Base-by-base conservation (phyloP, 2,329 filamentous ascomycete genomes). In the Berkeleyomyces basicola region DNA sequence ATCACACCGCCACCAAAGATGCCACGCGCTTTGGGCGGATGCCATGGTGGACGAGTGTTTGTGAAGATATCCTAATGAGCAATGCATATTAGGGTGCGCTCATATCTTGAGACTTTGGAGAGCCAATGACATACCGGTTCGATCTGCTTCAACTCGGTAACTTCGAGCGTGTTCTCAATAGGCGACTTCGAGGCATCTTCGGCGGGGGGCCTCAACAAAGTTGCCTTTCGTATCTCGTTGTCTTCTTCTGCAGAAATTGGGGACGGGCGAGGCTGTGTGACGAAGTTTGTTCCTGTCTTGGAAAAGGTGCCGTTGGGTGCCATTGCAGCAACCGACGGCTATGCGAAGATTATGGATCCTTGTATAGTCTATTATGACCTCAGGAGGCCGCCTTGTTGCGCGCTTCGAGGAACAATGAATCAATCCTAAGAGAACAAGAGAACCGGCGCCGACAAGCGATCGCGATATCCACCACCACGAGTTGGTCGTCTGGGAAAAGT, bases 1-100 rank as follows among this genome's bases (percentile, higher is more conserved):
- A 99, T 96, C 44, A 95, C 90, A 63, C 88, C 85, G 67, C 91
- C 91, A 71, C 93, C 93, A 70, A 90, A 99, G 74, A 99, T 90
- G 65, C 93, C 93, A 61, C 93, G 84, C 2, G 93, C 93, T 23
- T 90, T 90, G 0, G 88, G 86, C 0, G 93, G 93, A 68, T 95
- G 91, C 91, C 91, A 97, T 66, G 93, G 80, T 31, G 87, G 87
- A 44, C 90, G 87, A 2, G 90, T 88, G 73, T 99, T 99, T 62
- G 93, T 97, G 77, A 93, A 99, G 68, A 97, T 85, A 72, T 96
- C 87, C 85, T 89, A 65, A 10, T 40, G 33, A 7, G 14, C 23
- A 14, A 33, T 4, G 43, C 5, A 14, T 47, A 16, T 40, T 36
- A 58, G 23, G 10, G n/a, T 49, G 33, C 5, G 11, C n/a, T 7